Evolutionary conservation across 1,139 yeast genomes (phyloP), one percentile per base, ranked within the genome.

Genomic region (Kluyveromyces sp.): DNA sequence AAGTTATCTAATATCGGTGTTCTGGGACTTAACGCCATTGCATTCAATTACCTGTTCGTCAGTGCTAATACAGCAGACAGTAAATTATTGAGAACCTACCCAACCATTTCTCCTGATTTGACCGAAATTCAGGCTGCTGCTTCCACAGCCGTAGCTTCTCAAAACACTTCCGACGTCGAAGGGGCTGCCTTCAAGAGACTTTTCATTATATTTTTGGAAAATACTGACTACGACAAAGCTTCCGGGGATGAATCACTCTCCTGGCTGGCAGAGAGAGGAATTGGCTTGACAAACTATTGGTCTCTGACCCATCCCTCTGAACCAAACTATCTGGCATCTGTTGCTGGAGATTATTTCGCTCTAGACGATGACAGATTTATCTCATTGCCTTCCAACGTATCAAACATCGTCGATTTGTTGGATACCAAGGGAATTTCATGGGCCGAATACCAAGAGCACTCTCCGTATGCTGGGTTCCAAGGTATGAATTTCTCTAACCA

Each of bases 261-360:
- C 53, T 63, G 61, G 54, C 60, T 72, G 37, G 67, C 70, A 18
- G 47, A 62, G 50, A 57, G 69, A 40, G 78, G 76, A 53, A 63
- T 71, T 44, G 57, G 63, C 31, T 61, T 73, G 51, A 64, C 63
- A 56, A 73, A 73, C 65, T 72, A 73, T 64, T 72, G 73, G 67
- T 69, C 71, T 28, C 52, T 71, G 31, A 69, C 75, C 37, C 75
- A 71, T 53, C 75, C 77, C 40, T 71, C 77, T 1, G 73, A 73
- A 63, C 75, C 77, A 49, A 73, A 73, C 61, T 73, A 73, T 57
- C 55, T 71, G 49, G 72, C 71, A 26, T 57, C 74, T 40, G 73
- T 65, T 42, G 70, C 68, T 44, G 78, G 78, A 48, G 75, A 69
- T 55, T 69, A 72, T 58, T 71, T 70, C 47, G 71, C 74, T 16